Evolutionary conservation across 768 basidiomycete species (phyloP), one percentile per base, ranked within the genome.

Genomic region (Termitomyces sp.): DNA sequence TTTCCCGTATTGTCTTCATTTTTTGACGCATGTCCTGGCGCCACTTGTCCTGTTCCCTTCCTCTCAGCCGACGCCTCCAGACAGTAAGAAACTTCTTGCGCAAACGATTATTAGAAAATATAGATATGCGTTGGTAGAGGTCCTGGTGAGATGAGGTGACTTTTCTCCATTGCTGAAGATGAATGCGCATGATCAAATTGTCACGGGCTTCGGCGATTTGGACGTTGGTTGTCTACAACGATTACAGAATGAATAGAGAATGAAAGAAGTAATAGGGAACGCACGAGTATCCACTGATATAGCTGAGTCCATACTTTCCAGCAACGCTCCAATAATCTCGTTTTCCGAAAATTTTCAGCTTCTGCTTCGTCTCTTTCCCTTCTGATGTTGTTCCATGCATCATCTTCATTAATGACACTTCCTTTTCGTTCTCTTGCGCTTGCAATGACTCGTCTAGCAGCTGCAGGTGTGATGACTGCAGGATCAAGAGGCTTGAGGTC

Each of bases 251-350:
- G 35, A 14, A 52, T 60, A 40, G 11, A n/a, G n/a, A 8, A 11
- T 52, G 3, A 28, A 40, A 26, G n/a, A 43, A 10, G 20, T 52
- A 46, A 35, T 24, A 50, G 57, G 57, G 57, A 43, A 75, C 90
- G 58, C 71, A 92, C 92, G 59, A 77, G 71, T 63, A 90, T 82
- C 90, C 92, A 92, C 46, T 80, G 70, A 63, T 80, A 81, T 2
- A 85, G 84, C 65, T 83, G 81, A 47, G 74, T 76, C 92, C 92
- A 94, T 58, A 86, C 80, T 49, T 85, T 81, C 83, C 85, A 89
- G 64, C 83, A 92, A 16, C 82, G 82, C 64, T 86, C 84, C 28
- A 90, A 52, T 56, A 93, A 71, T 52, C 76, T 78, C 52, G 85
- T 81, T 32, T 82, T 73, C 45, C 86, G 76, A 68, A 86, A 92